Base-by-base conservation (phyloP, 2,329 filamentous ascomycete genomes). In the Clarireedia hainanense region DNA sequence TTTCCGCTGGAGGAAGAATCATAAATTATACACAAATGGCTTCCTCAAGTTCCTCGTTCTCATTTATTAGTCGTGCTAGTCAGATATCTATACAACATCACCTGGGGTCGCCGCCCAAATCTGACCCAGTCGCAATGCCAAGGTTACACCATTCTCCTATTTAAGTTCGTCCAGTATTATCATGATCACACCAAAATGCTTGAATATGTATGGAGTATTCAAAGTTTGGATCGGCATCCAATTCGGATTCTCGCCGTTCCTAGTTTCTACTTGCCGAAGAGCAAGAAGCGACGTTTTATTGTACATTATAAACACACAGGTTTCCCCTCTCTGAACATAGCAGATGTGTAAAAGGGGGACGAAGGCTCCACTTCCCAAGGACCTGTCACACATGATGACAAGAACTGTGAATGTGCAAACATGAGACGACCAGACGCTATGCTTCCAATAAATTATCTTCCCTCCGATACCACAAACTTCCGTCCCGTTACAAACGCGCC, bases 391-490 rank as follows among this genome's bases (percentile, higher is more conserved):
- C 17, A 34, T 26, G 26, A 40, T 27, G 14, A 54, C 34, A 24
- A 24, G 47, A 50, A 45, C 24, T 17, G 15, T 48, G 30, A 34
- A 12, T 34, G 30, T 34, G 10, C 4, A 34, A 42, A 45, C 20
- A 47, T 20, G 46, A 61, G 50, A 63, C 59, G 61, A 57, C 64
- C 64, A 60, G 58, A 63, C 65, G 65, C 67, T 68, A 67, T 68
- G 67, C 67, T 67, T 63, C 60, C 64, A 64, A 66, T 46, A 53
- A 58, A 64, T 55, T 58, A 58, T 56, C 55, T 53, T 57, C 59
- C 62, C 56, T 58, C 63, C 50, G 36, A 45, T 51, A 46, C 37
- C 40, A 51, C 46, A 52, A 43, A 46, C 42, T 46, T 54, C 52
- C 58, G 60, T 58, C 64, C 59, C 56, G 47, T 58, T 46, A 47